A percentile compares a stretch with the other conserved stretches of the same genome.
These are phyloP conservation scores for Omphalotus guepiniiformis DNA, from an alignment of 768 basidiomycete genomes.

Conservation along the genomic window DNA sequence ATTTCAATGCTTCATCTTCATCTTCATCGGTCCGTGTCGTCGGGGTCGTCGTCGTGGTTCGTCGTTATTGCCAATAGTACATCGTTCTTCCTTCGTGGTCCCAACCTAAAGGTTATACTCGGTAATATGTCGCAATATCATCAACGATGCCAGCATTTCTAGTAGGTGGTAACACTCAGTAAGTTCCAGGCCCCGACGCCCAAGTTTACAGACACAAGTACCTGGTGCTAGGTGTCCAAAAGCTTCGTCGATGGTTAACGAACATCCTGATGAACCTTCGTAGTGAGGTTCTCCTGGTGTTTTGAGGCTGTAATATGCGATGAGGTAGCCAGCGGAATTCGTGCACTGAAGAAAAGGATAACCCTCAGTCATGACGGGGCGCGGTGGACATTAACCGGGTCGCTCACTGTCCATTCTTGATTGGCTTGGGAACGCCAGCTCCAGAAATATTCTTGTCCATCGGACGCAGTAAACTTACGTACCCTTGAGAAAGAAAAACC, in stretches of 20 bases:
- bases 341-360: conserved; percentile 42
- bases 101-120: conserved; percentile 36
- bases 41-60: no score
- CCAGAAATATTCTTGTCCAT: conserved; percentile 63
- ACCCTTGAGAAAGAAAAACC: conserved; percentile 31
- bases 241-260: conserved; percentile 59
- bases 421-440: conserved; percentile 40
- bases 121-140: conserved; percentile 62
- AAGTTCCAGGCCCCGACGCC: background rate
- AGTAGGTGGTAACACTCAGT: background rate
- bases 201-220: conserved; percentile 24
- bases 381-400: background rate
- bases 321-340: conserved; percentile 42
- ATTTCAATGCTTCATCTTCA: no score
- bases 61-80: no score
- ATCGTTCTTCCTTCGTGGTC: no score
- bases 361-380: background rate
- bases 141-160: conserved; percentile 60
- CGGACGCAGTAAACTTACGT: conserved; percentile 54
- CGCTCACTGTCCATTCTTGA: conserved; percentile 64
- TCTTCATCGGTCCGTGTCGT: no score
- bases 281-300: conserved; percentile 52
- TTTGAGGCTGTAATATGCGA: conserved; percentile 61
- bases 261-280: conserved; percentile 51
- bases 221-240: conserved; percentile 55